Evolutionary conservation across 257 asterid species (phyloP).

Genomic region (Ehretia macrophylla): DNA sequence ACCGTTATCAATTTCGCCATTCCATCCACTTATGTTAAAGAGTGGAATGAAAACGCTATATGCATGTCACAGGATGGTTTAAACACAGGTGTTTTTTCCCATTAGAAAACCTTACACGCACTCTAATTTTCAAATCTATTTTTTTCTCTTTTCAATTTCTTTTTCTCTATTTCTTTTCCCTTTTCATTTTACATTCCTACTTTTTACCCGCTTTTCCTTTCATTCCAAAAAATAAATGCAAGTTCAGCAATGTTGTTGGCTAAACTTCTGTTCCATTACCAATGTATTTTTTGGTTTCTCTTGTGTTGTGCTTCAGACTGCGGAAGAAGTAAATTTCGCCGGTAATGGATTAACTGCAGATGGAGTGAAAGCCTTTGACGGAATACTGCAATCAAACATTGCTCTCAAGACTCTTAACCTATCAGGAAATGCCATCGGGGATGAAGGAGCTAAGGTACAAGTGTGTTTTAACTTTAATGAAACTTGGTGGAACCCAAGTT

Average conservation of each 20-base stretch:
- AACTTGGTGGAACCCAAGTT: too few relatives aligned
- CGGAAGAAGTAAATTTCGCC: slow-evolving; percentile 91
- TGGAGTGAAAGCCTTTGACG: slow-evolving; percentile 92
- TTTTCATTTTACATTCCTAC: too few relatives aligned
- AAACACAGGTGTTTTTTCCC: too few relatives aligned
- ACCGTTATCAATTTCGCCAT: too few relatives aligned
- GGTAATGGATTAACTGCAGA: slow-evolving; percentile 89
- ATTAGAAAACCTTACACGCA: too few relatives aligned
- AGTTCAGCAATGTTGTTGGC: not conserved
- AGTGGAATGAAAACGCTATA: too few relatives aligned
- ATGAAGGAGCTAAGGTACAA: slow-evolving; percentile 87
- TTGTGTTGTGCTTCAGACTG: slow-evolving; percentile 53
- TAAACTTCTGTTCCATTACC: slow-evolving; percentile 14
- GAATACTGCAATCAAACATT: slow-evolving; percentile 79
- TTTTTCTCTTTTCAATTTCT: too few relatives aligned
- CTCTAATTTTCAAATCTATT: too few relatives aligned
- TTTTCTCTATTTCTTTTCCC: too few relatives aligned
- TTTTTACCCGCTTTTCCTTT: too few relatives aligned
- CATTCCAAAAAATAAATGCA: not conserved
- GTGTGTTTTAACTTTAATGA: not conserved
- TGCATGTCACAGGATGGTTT: too few relatives aligned
- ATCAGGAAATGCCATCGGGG: slow-evolving; percentile 95
- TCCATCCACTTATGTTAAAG: too few relatives aligned
- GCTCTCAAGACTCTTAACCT: slow-evolving; percentile 76
- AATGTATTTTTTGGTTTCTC: slow-evolving; percentile 8